Evolutionary conservation across 345 rosid species (phyloP).

Genomic region (Aquilaria malaccensis): DNA sequence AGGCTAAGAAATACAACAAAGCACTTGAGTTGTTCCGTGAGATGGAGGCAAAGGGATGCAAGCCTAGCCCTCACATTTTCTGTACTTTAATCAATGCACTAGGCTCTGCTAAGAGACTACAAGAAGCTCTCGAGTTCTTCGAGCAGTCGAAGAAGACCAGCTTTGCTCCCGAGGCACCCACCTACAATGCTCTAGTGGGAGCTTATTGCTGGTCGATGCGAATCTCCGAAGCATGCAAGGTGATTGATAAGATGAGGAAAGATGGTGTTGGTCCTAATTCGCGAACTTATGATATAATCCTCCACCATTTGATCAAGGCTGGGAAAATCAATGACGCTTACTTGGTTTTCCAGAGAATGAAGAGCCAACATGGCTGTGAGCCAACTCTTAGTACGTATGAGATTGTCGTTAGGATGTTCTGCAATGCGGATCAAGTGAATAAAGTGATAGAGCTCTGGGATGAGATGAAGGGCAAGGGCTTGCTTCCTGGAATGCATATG

Average conservation of each 20-base stretch:
- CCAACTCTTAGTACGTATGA: slow-evolving; percentile 72
- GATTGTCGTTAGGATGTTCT: slow-evolving; percentile 80
- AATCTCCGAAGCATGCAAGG: slow-evolving; percentile 42
- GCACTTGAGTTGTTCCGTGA: slow-evolving; percentile 49
- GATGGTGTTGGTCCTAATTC: slow-evolving; percentile 55
- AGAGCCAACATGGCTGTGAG: slow-evolving; percentile 28
- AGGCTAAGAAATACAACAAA: slow-evolving; percentile 44
- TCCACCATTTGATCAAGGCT: slow-evolving; percentile 54
- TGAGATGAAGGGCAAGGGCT: slow-evolving; percentile 66
- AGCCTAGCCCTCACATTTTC: slow-evolving; percentile 65
- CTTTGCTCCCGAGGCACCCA: slow-evolving; percentile 56
- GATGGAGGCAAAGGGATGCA: slow-evolving; percentile 52
- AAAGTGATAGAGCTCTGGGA: slow-evolving; percentile 63
- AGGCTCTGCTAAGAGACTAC: slow-evolving; percentile 55
- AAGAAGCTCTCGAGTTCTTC: slow-evolving; percentile 58
- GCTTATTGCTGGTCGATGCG: slow-evolving; percentile 64
- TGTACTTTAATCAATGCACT: slow-evolving; percentile 79
- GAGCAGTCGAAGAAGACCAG: slow-evolving; percentile 49
- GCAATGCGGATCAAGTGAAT: slow-evolving; percentile 52
- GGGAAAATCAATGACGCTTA: slow-evolving; percentile 49
- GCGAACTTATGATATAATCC: slow-evolving; percentile 71
- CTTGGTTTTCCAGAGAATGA: slow-evolving; percentile 50
- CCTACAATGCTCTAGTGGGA: slow-evolving; percentile 74
- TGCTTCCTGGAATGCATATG: slow-evolving; percentile 90
- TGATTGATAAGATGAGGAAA: slow-evolving; percentile 63